Evolutionary conservation across 163 green algal genomes (phyloP).

Genomic region (Scenedesmus sp.): DNA sequence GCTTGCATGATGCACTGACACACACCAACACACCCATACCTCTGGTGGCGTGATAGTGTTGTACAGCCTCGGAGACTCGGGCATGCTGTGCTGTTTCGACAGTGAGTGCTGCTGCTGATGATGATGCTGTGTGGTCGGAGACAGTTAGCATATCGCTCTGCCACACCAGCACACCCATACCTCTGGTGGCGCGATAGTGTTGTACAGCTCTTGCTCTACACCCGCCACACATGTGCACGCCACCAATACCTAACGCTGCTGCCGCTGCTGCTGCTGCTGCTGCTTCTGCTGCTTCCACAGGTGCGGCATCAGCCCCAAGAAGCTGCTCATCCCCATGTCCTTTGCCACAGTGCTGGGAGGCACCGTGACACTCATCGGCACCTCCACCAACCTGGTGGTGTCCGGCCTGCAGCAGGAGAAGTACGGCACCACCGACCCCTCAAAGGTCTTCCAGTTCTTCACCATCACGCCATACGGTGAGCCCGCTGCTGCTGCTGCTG

Average conservation of each 20-base stretch:
- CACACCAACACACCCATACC: no score
- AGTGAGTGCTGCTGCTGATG: no score
- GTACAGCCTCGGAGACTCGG: no score
- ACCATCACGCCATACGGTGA: slow-evolving; percentile 51
- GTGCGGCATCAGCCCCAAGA: slow-evolving; percentile 65
- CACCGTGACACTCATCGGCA: slow-evolving; percentile 83
- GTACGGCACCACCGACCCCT: slow-evolving; percentile 14
- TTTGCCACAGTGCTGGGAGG: slow-evolving; percentile 81
- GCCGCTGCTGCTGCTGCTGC: not conserved
- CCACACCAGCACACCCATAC: no score
- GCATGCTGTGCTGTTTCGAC: no score
- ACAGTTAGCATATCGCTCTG: no score
- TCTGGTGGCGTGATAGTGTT: no score
- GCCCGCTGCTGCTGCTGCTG: not conserved
- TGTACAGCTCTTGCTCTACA: not conserved
- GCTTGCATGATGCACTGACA: no score
- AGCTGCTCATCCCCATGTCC: slow-evolving; percentile 76
- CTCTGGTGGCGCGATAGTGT: no score
- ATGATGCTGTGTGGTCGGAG: no score
- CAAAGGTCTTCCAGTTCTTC: slow-evolving; percentile 41
- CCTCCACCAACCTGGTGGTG: slow-evolving; percentile 75
- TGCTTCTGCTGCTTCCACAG: not conserved
- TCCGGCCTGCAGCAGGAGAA: slow-evolving; percentile 45
- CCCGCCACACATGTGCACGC: not conserved
- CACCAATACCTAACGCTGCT: not conserved